These are phyloP conservation scores for Talaromyces sp. DNA, from an alignment of 2,329 filamentous ascomycete genomes.

Conservation along the genomic window DNA sequence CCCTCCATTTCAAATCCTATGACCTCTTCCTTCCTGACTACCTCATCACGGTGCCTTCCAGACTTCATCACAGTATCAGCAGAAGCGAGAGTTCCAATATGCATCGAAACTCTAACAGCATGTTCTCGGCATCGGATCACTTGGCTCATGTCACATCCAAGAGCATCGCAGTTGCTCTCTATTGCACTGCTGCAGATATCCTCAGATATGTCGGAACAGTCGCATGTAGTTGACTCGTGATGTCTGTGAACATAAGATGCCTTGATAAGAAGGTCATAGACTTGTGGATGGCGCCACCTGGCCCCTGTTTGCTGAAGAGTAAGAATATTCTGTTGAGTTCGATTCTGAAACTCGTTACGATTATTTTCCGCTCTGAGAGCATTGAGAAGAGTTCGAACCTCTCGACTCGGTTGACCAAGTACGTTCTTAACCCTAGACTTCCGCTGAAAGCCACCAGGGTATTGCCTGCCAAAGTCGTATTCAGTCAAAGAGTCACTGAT, in stretches of 20 bases:
- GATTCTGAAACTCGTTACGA: neutral
- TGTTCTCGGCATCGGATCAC: neutral
- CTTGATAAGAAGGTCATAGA: neutral
- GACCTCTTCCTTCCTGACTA: conserved; percentile 5
- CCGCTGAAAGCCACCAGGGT: neutral
- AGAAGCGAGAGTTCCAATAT: conserved; percentile 9
- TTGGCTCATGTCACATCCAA: neutral
- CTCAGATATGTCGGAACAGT: neutral
- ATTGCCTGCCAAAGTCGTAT: conserved; percentile 12
- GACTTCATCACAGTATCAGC: conserved; percentile 11
- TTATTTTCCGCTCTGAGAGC: neutral
- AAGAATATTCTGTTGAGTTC: neutral
- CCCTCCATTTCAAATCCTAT: conserved; percentile 30
- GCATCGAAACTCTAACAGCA: neutral
- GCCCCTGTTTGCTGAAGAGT: neutral
- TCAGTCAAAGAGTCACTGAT: conserved; percentile 1
- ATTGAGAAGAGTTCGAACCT: neutral
- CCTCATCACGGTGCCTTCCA: conserved; percentile 3
- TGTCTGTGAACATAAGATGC: neutral
- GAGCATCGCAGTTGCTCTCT: neutral
- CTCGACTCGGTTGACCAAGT: neutral
- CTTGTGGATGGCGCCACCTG: neutral
- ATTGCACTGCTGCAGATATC: neutral
- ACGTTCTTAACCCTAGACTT: neutral
- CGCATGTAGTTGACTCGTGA: neutral